These are phyloP conservation scores for Fusarium fujikuroi DNA, from an alignment of 2,329 filamentous ascomycete genomes.

Conservation along the genomic window DNA sequence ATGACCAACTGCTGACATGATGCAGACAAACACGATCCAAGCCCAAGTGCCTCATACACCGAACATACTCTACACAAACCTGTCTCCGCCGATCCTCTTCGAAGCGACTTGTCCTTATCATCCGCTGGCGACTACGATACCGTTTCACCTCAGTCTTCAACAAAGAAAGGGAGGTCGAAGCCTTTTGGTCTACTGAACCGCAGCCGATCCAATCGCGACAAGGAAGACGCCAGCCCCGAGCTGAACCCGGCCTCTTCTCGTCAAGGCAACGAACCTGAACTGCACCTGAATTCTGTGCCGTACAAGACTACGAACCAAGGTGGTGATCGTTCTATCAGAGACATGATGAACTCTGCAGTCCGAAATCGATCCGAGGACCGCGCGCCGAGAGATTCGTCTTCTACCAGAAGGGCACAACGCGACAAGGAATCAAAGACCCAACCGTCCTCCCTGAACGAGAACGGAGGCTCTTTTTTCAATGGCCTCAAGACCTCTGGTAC, in stretches of 20 bases:
- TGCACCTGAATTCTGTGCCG: conserved; percentile 46
- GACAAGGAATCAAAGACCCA: conserved; percentile 63
- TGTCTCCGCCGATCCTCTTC: conserved; percentile 56
- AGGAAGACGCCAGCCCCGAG: conserved; percentile 56
- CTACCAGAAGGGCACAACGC: conserved; percentile 55
- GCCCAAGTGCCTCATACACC: conserved; percentile 34
- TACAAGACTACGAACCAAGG: conserved; percentile 72
- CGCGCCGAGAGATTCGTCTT: conserved; percentile 56
- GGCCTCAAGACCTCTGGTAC: conserved; percentile 42
- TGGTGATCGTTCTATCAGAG: conserved; percentile 74
- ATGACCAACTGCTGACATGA: conserved; percentile 37
- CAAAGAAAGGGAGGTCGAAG: conserved; percentile 64
- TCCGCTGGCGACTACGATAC: conserved; percentile 61
- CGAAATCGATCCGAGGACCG: conserved; percentile 82
- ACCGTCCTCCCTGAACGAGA: conserved; percentile 68
- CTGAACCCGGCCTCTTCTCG: conserved; percentile 44
- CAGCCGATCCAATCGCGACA: conserved; percentile 63
- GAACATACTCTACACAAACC: conserved; percentile 53
- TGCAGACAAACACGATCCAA: conserved; percentile 37
- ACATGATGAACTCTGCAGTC: conserved; percentile 72
- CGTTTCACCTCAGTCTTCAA: conserved; percentile 46
- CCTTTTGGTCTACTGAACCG: conserved; percentile 65
- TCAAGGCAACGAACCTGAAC: conserved; percentile 43
- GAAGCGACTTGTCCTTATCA: conserved; percentile 63
- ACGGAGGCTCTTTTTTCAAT: conserved; percentile 54